Evolutionary conservation across 2,329 filamentous ascomycete species (phyloP), one percentile per base, ranked within the genome.

Genomic region (Furcasterigmium sp.): DNA sequence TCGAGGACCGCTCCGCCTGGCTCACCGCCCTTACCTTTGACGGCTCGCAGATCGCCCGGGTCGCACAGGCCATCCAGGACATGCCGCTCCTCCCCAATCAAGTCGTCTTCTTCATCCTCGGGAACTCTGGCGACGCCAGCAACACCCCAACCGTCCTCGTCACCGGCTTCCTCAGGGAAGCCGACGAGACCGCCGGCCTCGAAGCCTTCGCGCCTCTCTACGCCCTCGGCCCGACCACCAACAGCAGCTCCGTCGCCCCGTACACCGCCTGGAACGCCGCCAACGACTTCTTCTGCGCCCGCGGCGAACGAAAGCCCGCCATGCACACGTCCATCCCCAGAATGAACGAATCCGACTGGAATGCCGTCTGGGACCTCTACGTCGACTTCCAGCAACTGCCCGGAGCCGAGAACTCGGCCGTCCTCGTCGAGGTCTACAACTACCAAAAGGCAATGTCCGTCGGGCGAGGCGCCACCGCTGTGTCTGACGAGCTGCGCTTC

Each of bases 201-300:
- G 29, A 48, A 5, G 62, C 61, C 1, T 70, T 68, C 42, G 58
- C 56, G 1, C 46, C 61, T 1, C 47, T 70, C 10, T 58, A 61
- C 38, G 54, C 52, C 10, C 45, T 69, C 7, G 63, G 58, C 0
- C 64, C 59, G 2, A 35, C 44, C 13, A 40, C 44, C 8, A 53
- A 58, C 41, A 47, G 38, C 18, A 57, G 56, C 42, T 23, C 46
- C 5, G 53, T 66, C 13, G 51, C 56, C 2, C 55, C 58, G 0
- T 70, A 69, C 51, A 54, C 56, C 15, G 34, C 49, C 17, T 68
- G 66, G 65, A 70, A 70, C 50, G 53, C 55, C 4, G 65, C 52
- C 5, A 60, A 56, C 36, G 61, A 64, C 41, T 45, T 47, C 5
- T 66, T 67, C 51, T 70, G 67, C 50, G 41, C 42, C 3, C 53